phyloP scores from a whole-genome alignment of 306 rosid genomes.

The Crotalaria pallida region DNA sequence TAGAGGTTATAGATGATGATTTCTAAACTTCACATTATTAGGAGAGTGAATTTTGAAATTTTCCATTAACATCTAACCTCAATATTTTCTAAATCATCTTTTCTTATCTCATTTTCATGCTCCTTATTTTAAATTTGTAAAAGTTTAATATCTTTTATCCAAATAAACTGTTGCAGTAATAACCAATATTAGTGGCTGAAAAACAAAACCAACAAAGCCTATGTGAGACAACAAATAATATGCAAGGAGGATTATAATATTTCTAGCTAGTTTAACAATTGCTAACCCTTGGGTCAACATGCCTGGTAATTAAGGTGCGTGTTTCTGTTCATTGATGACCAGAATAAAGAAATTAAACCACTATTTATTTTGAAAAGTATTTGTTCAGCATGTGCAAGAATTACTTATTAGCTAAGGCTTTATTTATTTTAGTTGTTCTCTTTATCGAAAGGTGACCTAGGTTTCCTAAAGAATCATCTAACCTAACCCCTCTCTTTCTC shows the following conservation, averaged over 20 bases:
- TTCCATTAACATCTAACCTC: too few species aligned
- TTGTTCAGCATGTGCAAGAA: slow-evolving; percentile 36
- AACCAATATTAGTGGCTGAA: too few species aligned
- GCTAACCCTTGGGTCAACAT: slow-evolving; percentile 26
- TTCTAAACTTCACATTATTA: too few species aligned
- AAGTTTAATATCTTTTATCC: too few species aligned
- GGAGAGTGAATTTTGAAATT: too few species aligned
- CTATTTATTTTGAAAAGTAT: slow-evolving; percentile 12
- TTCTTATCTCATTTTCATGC: too few species aligned
- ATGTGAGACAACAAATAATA: not conserved
- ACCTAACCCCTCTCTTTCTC: slow-evolving; percentile 15
- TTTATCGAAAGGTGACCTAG: slow-evolving; percentile 40
- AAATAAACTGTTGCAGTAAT: too few species aligned
- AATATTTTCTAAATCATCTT: too few species aligned
- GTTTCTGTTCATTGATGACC: slow-evolving; percentile 1
- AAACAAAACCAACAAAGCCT: too few species aligned
- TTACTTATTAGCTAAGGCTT: slow-evolving; percentile 33
- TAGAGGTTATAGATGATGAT: too few species aligned
- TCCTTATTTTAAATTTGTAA: too few species aligned
- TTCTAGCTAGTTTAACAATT: not conserved
- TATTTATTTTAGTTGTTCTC: slow-evolving; percentile 36
- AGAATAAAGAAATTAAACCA: not conserved
- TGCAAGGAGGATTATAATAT: not conserved
- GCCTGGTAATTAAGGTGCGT: slow-evolving; percentile 9
- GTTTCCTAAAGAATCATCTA: slow-evolving; percentile 42